Percentiles rank a stretch among this genome's conserved stretches.
Conservation (phyloP, 352 stramenopile species). For the Phytophthora litchii region DNA sequence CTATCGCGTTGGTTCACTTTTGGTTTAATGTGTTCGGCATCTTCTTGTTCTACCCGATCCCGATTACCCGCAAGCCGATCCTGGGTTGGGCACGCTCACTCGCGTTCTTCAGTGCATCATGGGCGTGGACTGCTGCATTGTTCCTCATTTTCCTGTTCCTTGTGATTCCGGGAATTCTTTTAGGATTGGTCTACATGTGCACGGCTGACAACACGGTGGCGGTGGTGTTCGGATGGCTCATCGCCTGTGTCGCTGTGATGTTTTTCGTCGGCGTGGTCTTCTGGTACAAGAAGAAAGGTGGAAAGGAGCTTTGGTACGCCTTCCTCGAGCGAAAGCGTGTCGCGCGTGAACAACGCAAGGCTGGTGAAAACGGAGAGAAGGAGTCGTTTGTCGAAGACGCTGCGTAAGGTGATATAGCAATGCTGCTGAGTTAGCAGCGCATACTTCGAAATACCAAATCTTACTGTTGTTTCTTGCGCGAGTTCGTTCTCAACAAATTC, state of each 20-base stretch:
- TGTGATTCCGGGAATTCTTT: conserved; percentile 43
- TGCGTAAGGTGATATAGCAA: conserved; percentile 3
- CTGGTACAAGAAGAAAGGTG: conserved; percentile 49
- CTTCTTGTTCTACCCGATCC: conserved; percentile 91
- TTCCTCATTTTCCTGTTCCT: conserved; percentile 57
- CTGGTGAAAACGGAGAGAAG: conserved; percentile 11
- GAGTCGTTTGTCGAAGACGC: conserved; percentile 26
- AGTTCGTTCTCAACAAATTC: too few species aligned
- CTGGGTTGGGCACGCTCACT: conserved; percentile 70
- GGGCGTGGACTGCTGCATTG: conserved; percentile 47
- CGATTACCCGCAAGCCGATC: conserved; percentile 75
- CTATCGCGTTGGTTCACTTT: conserved; percentile 89
- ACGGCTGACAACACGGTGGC: conserved; percentile 26
- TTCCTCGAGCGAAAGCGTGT: conserved; percentile 47
- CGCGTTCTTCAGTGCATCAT: conserved; percentile 62
- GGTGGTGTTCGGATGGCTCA: conserved; percentile 36
- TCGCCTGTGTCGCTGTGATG: conserved; percentile 24
- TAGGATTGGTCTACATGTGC: conserved; percentile 57
- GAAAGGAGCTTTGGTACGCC: conserved; percentile 36
- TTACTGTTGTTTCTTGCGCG: too few species aligned
- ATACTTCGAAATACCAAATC: too few species aligned
- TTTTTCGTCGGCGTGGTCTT: conserved; percentile 15
- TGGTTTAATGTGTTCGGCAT: conserved; percentile 93
- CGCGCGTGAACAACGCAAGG: conserved; percentile 32
- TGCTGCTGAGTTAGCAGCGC: too few species aligned